Conservation (phyloP, 2,329 filamentous ascomycete species). For the Tolypocladium amazonense region DNA sequence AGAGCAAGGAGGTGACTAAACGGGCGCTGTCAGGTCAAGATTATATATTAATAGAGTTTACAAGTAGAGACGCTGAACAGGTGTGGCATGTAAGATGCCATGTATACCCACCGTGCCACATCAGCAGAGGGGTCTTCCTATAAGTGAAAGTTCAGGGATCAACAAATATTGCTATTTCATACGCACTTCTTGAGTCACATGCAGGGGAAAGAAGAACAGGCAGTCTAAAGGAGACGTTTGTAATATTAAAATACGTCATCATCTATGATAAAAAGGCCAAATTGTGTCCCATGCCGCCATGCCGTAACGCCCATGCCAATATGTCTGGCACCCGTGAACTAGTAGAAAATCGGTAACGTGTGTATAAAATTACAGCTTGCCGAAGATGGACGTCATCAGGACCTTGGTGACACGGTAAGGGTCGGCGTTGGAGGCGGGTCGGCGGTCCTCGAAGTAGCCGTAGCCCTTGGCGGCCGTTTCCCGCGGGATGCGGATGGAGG, state of each 20-base stretch:
- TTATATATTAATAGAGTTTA: too few relatives aligned
- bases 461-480: slow-evolving; percentile 77
- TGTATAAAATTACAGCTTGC: slow-evolving; percentile 18
- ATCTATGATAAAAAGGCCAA: neutral
- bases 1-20: too few relatives aligned
- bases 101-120: too few relatives aligned
- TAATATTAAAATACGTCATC: neutral
- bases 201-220: neutral
- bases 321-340: neutral
- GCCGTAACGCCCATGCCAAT: neutral
- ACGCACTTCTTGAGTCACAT: too few relatives aligned
- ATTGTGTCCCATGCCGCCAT: neutral
- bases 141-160: too few relatives aligned
- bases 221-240: neutral
- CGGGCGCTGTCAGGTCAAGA: too few relatives aligned
- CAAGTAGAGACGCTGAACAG: too few relatives aligned
- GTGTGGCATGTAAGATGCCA: too few relatives aligned
- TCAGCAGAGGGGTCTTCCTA: too few relatives aligned
- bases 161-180: too few relatives aligned
- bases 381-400: slow-evolving; percentile 58
- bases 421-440: slow-evolving; percentile 76
- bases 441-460: slow-evolving; percentile 86
- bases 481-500: slow-evolving; percentile 85
- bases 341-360: too few relatives aligned
- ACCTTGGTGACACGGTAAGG: slow-evolving; percentile 76